Percentiles rank a stretch among this genome's conserved stretches.
These are phyloP conservation scores for Monosporascus ibericus DNA, from an alignment of 2,329 filamentous ascomycete species.

Conservation along the genomic window DNA sequence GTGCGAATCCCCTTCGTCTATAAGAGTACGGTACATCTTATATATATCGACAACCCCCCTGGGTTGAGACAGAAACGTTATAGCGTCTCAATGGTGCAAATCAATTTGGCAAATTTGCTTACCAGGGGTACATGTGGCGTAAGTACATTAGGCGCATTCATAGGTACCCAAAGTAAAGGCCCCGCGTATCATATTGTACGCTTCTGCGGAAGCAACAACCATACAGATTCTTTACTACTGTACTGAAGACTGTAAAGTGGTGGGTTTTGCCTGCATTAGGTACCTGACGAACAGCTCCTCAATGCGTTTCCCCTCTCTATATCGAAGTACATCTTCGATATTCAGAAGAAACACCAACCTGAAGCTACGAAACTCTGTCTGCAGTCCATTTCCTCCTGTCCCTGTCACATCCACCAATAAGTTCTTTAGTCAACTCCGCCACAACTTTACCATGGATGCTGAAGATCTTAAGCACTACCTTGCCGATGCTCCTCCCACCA, in stretches of 20 bases:
- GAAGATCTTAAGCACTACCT: conserved; percentile 69
- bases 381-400: conserved; percentile 1
- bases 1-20: too few species aligned
- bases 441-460: conserved; percentile 44
- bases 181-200: too few species aligned
- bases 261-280: background rate
- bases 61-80: too few species aligned
- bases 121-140: conserved; percentile 1
- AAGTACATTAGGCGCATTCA: conserved; percentile 6
- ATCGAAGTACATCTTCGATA: conserved; percentile 1
- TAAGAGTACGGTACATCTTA: too few species aligned
- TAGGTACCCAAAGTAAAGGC: background rate
- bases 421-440: background rate
- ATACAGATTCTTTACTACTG: too few species aligned
- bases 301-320: conserved; percentile 2
- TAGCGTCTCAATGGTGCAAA: too few species aligned
- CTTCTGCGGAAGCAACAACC: too few species aligned
- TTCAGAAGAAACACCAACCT: background rate
- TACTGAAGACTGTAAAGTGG: too few species aligned
- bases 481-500: conserved; percentile 81
- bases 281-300: background rate
- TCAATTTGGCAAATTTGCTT: background rate
- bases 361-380: conserved; percentile 3
- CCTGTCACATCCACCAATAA: conserved; percentile 6
- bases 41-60: too few species aligned